Evolutionary conservation across 2,329 filamentous ascomycete genomes (phyloP), one percentile per base, ranked within the genome.

Genomic region (Cordyceps sp.): DNA sequence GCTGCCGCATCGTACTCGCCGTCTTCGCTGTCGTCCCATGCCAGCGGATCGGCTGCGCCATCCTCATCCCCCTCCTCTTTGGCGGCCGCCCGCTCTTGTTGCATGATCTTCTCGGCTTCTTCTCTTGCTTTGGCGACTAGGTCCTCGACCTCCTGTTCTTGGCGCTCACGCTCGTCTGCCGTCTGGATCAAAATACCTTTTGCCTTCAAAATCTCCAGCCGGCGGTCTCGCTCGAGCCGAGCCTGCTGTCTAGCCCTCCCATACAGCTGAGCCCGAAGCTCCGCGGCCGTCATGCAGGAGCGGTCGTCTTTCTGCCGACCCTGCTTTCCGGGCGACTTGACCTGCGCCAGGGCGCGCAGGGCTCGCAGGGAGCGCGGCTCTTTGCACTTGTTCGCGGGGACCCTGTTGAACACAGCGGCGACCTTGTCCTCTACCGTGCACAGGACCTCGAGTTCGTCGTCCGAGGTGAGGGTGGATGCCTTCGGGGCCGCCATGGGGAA

Each of bases 141-240:
- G 45, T 94, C 79, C 43, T 96, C 90, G 10, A 93, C 73, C 36
- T 86, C 74, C 35, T 80, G 74, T 52, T 84, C 73, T 49, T 93
- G 79, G 22, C 73, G 71, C 47, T 86, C 80, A 15, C 82, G 73
- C 51, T 98, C 86, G 53, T 94, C 88, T 3, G 77, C 73, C 1
- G 82, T 93, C 50, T 86, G 78, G 14, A 96, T 64, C 17, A 78
- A 61, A 18, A 94, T 67, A 7, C 90, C 90, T 53, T 80, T 84
- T 10, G 78, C 76, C 45, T 71, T 74, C 26, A 98, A 66, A 42
- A 76, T 67, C 34, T 83, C 73, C 15, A 96, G 66, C 34, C 78
- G 78, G 42, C 82, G 76, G 37, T 82, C 72, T 33, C 83, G 75
- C 50, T 90, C 84, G 26, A 69, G 55, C 37, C 73, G 73, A 28